Evolutionary conservation across 1,139 yeast genomes (phyloP).

Genomic region (Zhuliangozyma blackwelliae): DNA sequence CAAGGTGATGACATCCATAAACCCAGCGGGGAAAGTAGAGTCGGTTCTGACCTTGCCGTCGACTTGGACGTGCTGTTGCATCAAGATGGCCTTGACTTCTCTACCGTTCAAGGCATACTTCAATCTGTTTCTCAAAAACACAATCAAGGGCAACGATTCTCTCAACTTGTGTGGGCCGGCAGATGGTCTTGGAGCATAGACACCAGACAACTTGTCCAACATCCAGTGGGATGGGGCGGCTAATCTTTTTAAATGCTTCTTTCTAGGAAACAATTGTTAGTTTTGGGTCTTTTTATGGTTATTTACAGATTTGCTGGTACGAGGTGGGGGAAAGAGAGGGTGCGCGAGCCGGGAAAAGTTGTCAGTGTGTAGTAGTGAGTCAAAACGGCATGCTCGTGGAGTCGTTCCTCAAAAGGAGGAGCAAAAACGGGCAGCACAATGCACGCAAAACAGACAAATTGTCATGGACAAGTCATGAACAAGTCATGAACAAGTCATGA

Average conservation of each 20-base stretch:
- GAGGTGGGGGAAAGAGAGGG: neutral
- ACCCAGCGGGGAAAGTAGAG: slow-evolving; percentile 97
- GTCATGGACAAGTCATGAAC: too few relatives aligned
- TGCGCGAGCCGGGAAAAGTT: slow-evolving; percentile 2
- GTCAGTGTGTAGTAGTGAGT: too few relatives aligned
- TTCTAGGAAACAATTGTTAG: slow-evolving; percentile 45
- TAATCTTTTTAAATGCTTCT: slow-evolving; percentile 97
- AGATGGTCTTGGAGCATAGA: slow-evolving; percentile 98
- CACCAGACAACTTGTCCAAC: slow-evolving; percentile 98
- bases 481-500: too few relatives aligned
- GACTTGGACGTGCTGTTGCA: slow-evolving; percentile 97
- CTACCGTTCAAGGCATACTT: slow-evolving; percentile 98
- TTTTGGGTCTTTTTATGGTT: too few relatives aligned
- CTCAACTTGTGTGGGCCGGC: slow-evolving; percentile 98
- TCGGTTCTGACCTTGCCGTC: slow-evolving; percentile 68
- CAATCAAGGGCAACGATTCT: slow-evolving; percentile 94
- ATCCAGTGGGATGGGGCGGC: slow-evolving; percentile 99
- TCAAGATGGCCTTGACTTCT: slow-evolving; percentile 95
- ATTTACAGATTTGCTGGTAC: neutral
- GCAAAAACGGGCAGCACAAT: too few relatives aligned
- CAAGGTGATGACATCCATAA: slow-evolving; percentile 96
- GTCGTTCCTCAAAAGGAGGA: too few relatives aligned
- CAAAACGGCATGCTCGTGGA: too few relatives aligned
- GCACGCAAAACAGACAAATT: too few relatives aligned
- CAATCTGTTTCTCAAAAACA: slow-evolving; percentile 96